Evolutionary conservation across 192 early-diverging fungal species (phyloP).

Genomic region (Phlyctochytrium bullatum): DNA sequence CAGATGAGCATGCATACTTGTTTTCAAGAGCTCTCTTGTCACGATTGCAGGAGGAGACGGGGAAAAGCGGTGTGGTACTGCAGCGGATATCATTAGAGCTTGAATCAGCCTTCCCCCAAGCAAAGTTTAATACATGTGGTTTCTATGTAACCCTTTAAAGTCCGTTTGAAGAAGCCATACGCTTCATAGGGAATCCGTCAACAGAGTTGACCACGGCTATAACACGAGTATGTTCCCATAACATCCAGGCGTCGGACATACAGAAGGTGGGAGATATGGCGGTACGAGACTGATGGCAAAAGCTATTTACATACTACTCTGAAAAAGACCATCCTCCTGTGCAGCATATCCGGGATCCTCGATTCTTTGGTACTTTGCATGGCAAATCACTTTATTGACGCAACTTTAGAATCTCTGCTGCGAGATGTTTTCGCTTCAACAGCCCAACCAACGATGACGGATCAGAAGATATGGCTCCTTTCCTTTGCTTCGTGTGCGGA

Average conservation of each 20-base stretch:
- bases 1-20: conserved; percentile 2
- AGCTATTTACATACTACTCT: conserved; percentile 18
- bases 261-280: conserved; percentile 15
- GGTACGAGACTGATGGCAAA: too few relatives aligned
- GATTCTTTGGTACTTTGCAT: conserved; percentile 10
- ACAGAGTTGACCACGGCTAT: conserved; percentile 8
- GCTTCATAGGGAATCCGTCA: conserved; percentile 2
- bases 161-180: conserved; percentile 6
- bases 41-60: not conserved
- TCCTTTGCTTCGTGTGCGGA: conserved; percentile 12
- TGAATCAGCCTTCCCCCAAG: too few relatives aligned
- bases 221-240: not conserved
- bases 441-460: conserved; percentile 15
- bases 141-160: not conserved
- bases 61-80: not conserved
- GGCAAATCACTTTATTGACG: too few relatives aligned
- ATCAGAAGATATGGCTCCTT: conserved; percentile 26
- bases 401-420: conserved; percentile 21
- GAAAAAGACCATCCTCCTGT: conserved; percentile 4
- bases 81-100: not conserved
- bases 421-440: conserved; percentile 17
- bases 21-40: not conserved
- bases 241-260: conserved; percentile 17
- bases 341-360: not conserved
- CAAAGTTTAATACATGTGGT: too few relatives aligned